Base-by-base conservation (phyloP, 768 basidiomycete genomes). In the Myochromella boudieri region DNA sequence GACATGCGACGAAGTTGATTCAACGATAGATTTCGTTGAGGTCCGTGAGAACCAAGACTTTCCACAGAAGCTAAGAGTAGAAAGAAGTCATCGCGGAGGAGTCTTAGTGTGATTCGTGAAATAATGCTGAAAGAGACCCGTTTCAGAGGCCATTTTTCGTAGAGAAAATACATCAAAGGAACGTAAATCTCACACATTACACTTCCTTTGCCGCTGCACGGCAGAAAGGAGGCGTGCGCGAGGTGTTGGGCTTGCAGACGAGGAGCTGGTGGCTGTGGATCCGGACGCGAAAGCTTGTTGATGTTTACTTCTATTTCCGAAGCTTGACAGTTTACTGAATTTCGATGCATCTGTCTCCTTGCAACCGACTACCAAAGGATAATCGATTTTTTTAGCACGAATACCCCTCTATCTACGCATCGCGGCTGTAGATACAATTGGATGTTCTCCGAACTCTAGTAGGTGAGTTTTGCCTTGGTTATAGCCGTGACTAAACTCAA, bases 41-140 rank as follows among this genome's bases (percentile, higher is more conserved):
- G 46, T 49, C 21, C 22, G 42, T 21, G 31, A 50, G 15, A 33
- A 37, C 28, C 39, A 52, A 8, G 53, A 53, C 37, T 50, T 38
- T 50, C 52, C 43, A 56, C 56, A 58, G 42, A 53, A 12, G 41
- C 44, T 38, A 26, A 53, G 33, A 29, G 49, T 38, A 31, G 51
- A 48, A 18, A 52, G 42, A 21, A 56, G 44, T 49, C 54, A 52
- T 51, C 60, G 53, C 46, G 61, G 46, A 55, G 58, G 56, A 32
- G 61, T 58, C 55, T 53, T 54, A 44, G 53, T 52, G 48, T 61
- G 51, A 40, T 51, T 61, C 49, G 59, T 55, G 44, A 61, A 61
- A 56, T 63, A 61, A 51, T 59, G 54, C 56, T 56, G 57, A 42
- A 62, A 49, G 42, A 55, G 49, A 46, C 46, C 44, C 25, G 28